A percentile compares a stretch with the other conserved stretches of the same genome.
These are phyloP conservation scores for Lepraria neglecta DNA, from an alignment of 495 filamentous ascomycete genomes.

Conservation along the genomic window DNA sequence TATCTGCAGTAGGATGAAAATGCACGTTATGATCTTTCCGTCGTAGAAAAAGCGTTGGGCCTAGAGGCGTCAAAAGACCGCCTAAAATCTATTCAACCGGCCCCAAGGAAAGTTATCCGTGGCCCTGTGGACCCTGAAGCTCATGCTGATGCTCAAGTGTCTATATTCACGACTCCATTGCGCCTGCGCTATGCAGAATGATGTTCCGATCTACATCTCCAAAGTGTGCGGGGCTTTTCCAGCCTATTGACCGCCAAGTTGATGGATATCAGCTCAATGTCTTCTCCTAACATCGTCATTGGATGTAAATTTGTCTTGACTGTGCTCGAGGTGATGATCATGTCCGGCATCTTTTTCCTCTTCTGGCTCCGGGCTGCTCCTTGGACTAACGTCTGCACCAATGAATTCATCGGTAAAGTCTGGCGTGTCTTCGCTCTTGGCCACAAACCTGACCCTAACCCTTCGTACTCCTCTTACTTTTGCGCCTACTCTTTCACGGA, in stretches of 20 bases:
- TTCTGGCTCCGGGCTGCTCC: constrained; percentile 62
- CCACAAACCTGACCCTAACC: constrained; percentile 75
- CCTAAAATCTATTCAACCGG: not conserved
- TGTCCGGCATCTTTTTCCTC: constrained; percentile 42
- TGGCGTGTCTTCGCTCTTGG: constrained; percentile 46
- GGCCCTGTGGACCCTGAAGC: not conserved
- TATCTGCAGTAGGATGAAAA: constrained; percentile 4
- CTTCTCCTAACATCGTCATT: constrained; percentile 30
- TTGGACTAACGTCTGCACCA: constrained; percentile 52
- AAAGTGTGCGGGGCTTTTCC: not conserved
- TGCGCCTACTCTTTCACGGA: constrained; percentile 61
- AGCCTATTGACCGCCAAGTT: not conserved
- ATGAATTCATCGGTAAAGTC: constrained; percentile 77
- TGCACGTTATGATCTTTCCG: not conserved
- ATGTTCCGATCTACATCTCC: not conserved
- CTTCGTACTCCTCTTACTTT: constrained; percentile 76
- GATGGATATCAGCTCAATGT: not conserved
- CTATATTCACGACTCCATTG: not conserved
- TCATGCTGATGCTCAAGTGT: not conserved
- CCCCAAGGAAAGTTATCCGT: constrained; percentile 10
- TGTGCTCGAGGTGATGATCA: constrained; percentile 37
- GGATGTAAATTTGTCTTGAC: constrained; percentile 22
- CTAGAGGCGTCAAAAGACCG: not conserved
- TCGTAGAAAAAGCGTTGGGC: not conserved
- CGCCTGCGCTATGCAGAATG: constrained; percentile 1